Conservation (phyloP, 2,329 filamentous ascomycete species). For the Sporothrix pseudoabietina region DNA sequence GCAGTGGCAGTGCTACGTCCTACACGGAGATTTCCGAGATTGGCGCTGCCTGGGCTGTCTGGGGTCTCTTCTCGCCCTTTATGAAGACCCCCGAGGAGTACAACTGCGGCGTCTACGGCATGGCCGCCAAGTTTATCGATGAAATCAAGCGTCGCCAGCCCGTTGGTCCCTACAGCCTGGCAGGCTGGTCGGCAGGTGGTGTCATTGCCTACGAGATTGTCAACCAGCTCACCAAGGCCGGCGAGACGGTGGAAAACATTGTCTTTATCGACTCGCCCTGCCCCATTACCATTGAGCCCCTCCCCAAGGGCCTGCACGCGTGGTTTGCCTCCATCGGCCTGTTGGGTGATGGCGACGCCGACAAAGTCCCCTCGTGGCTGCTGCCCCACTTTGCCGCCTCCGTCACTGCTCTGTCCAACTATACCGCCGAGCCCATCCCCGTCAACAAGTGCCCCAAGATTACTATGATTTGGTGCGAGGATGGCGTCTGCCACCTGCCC, state of each 20-base stretch:
- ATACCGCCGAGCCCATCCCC: conserved; percentile 66
- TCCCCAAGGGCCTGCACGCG: conserved; percentile 64
- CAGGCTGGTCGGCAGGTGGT: conserved; percentile 77
- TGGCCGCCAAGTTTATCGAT: conserved; percentile 64
- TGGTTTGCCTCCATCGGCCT: conserved; percentile 75
- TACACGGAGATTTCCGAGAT: conserved; percentile 63
- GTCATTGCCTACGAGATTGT: conserved; percentile 71
- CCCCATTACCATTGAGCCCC: conserved; percentile 67
- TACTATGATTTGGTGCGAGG: conserved; percentile 70
- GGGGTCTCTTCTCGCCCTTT: conserved; percentile 68
- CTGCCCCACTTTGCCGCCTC: conserved; percentile 72
- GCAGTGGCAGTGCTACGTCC: conserved; percentile 65
- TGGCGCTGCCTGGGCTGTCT: conserved; percentile 50
- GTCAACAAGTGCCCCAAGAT: conserved; percentile 61
- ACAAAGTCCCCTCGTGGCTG: conserved; percentile 71
- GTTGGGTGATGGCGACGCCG: conserved; percentile 62
- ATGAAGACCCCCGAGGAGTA: conserved; percentile 69
- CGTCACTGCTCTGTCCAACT: conserved; percentile 68
- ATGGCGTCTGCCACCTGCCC: conserved; percentile 70
- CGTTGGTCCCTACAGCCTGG: conserved; percentile 65
- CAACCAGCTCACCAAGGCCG: conserved; percentile 59
- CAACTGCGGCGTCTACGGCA: conserved; percentile 65
- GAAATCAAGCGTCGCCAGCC: conserved; percentile 74
- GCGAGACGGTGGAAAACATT: conserved; percentile 61
- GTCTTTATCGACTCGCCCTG: conserved; percentile 68